Conservation (phyloP, 495 filamentous ascomycete genomes). For the Penicillium waksmanii region DNA sequence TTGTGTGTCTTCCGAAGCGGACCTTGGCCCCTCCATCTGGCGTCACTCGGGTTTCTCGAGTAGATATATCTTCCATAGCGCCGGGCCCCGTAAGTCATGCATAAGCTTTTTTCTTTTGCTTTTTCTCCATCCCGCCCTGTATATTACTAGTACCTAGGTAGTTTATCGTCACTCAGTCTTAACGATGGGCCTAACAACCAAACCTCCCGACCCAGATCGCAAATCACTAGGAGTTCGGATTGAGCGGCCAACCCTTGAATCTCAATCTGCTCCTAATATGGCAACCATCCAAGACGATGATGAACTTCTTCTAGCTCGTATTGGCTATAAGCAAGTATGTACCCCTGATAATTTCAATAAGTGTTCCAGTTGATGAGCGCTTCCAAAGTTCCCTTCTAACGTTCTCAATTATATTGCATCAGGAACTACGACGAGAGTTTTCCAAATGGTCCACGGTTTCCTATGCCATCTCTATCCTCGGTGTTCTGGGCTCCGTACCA, state of each 20-base stretch:
- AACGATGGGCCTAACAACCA: conserved; percentile 22
- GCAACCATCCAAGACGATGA: conserved; percentile 64
- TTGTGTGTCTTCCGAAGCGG: conserved; percentile 17
- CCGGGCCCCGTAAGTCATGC: conserved; percentile 15
- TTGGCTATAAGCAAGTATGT: conserved; percentile 71
- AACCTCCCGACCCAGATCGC: conserved; percentile 14
- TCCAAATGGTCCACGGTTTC: conserved; percentile 76
- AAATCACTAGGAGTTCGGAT: conserved; percentile 1
- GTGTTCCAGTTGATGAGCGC: not conserved
- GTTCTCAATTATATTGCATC: not conserved
- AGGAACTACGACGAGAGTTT: conserved; percentile 68
- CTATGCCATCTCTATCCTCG: conserved; percentile 74
- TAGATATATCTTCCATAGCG: conserved; percentile 21
- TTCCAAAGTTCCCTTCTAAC: not conserved
- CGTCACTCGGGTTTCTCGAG: conserved; percentile 11
- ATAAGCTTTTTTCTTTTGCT: conserved; percentile 10
- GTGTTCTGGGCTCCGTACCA: conserved; percentile 70
- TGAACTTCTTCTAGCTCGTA: conserved; percentile 65
- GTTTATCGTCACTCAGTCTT: not conserved
- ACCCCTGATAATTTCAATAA: not conserved
- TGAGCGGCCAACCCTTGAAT: not conserved
- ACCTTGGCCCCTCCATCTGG: conserved; percentile 25
- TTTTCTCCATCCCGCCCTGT: conserved; percentile 16
- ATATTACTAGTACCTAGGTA: too few species aligned
- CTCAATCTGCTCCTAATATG: conserved; percentile 28